Percentiles rank a stretch among this genome's conserved stretches.
Conservation (phyloP, 768 basidiomycete genomes). For the Mrakia frigida region DNA sequence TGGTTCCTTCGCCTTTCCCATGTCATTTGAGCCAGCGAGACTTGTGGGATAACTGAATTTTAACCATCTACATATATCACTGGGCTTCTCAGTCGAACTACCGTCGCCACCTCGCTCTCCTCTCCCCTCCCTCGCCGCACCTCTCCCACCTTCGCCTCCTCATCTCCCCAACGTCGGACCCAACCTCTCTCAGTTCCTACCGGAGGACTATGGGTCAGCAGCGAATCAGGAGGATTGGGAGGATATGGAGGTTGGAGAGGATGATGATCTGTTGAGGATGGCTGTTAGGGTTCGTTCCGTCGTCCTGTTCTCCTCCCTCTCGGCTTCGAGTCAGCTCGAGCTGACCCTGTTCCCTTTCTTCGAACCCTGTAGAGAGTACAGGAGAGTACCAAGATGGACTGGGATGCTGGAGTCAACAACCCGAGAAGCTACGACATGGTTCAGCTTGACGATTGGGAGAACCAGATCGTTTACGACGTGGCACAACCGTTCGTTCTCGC, state of each 20-base stretch:
- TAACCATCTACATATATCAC: not conserved
- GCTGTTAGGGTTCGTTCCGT: not conserved
- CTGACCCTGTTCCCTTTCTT: not conserved
- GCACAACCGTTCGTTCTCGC: constrained; percentile 3
- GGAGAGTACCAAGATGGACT: not conserved
- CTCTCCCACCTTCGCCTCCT: constrained; percentile 10
- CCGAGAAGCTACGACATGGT: constrained; percentile 22
- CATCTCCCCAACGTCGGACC: constrained; percentile 5
- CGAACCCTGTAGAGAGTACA: not conserved
- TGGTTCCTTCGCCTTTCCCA: too few relatives aligned
- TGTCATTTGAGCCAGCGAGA: not conserved
- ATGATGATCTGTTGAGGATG: constrained; percentile 20
- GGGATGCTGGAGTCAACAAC: constrained; percentile 16
- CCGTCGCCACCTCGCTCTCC: not conserved
- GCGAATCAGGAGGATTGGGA: not conserved
- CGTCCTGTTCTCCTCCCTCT: not conserved
- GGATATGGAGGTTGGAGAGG: constrained; percentile 16
- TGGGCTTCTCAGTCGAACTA: not conserved
- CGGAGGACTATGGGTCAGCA: not conserved
- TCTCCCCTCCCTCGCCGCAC: not conserved
- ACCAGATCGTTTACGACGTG: constrained; percentile 16
- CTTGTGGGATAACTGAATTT: not conserved
- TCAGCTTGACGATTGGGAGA: constrained; percentile 26
- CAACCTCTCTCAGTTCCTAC: constrained; percentile 12
- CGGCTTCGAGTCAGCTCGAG: not conserved